Percentiles rank a stretch among this genome's conserved stretches.
Conservation (phyloP, 2,329 filamentous ascomycete genomes). For the Beauveria sp. region DNA sequence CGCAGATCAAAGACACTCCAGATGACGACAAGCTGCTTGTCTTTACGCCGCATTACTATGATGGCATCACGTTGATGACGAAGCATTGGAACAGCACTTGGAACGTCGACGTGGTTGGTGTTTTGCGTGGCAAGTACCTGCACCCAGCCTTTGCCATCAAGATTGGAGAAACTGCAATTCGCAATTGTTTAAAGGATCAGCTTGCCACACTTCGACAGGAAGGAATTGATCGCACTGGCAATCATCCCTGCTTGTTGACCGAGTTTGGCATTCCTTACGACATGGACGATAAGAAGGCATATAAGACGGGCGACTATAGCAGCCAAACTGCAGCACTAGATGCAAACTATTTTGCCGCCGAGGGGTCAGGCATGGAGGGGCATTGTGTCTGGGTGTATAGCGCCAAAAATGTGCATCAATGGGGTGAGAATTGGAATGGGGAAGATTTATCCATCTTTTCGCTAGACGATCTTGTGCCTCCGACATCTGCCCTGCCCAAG, state of each 20-base stretch:
- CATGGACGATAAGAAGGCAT: constrained; percentile 95
- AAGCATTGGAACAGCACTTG: constrained; percentile 98
- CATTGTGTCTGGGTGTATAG: constrained; percentile 88
- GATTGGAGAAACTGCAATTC: constrained; percentile 85
- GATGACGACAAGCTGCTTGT: constrained; percentile 89
- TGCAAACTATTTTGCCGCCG: constrained; percentile 88
- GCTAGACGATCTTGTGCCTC: constrained; percentile 64
- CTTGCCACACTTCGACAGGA: constrained; percentile 76
- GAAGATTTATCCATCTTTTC: constrained; percentile 92
- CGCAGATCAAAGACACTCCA: constrained; percentile 73
- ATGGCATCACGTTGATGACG: constrained; percentile 91
- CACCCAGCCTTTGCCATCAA: constrained; percentile 88
- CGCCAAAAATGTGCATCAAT: constrained; percentile 73
- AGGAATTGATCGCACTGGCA: constrained; percentile 79
- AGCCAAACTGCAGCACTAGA: constrained; percentile 90
- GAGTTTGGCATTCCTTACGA: constrained; percentile 98
- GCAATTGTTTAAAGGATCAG: constrained; percentile 88
- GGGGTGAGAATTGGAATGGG: constrained; percentile 95
- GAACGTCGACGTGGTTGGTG: constrained; percentile 93
- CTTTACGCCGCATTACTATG: constrained; percentile 93
- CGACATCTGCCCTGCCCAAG: constrained; percentile 42
- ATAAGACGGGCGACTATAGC: constrained; percentile 90
- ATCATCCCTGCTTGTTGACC: constrained; percentile 81
- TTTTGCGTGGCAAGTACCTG: constrained; percentile 81
- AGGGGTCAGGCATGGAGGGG: constrained; percentile 75